Base-by-base conservation (phyloP, 305 asterid genomes). In the Solanum aculeatissimum region DNA sequence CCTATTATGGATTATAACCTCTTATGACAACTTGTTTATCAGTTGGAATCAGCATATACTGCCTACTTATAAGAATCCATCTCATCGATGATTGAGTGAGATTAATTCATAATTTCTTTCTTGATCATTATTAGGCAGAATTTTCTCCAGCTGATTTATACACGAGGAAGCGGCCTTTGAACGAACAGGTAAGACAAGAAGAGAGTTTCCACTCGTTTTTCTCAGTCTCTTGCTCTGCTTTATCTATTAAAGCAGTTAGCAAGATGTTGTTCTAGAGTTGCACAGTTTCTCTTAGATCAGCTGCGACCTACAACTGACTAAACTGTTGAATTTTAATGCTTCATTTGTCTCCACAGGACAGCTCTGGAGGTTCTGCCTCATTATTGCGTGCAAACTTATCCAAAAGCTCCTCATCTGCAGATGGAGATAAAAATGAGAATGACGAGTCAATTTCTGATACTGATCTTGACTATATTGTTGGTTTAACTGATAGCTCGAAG, bases 391-490 rank as follows among this genome's bases (percentile, higher is more conserved):
- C 84, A 49, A 88, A 86, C 86, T 92, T 89, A 88, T 51, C 86
- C 83, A 92, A 90, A 87, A 89, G 75, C 81, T 81, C 92, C 49
- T 85, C 91, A 78, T 86, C 93, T 79, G 75, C 82, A 35, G 90
- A 91, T 86, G 95, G 84, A 89, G 88, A 86, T 87, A 83, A 88
- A 87, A 93, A 81, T 88, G 98, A 93, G 84, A 87, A 88, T 75
- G 98, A 94, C 87, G 98, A 92, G 80, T 63, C 97, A 29, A 93
- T 97, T 83, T 97, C 98, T 87, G 99, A 97, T 83, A 88, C 90
- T 77, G 99, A 94, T 89, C 94, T 97, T 82, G 98, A 97, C 92
- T 92, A 83, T 84, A 95, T 97, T 87, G 98, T 97, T 84, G 99
- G 99, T 88, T 94, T 90, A 80, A 88, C 95, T 53, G 93, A 97